A percentile compares a stretch with the other conserved stretches of the same genome.
These are phyloP conservation scores for Carnegiea gigantea DNA, from an alignment of 179 eudicot genomes.

Conservation along the genomic window DNA sequence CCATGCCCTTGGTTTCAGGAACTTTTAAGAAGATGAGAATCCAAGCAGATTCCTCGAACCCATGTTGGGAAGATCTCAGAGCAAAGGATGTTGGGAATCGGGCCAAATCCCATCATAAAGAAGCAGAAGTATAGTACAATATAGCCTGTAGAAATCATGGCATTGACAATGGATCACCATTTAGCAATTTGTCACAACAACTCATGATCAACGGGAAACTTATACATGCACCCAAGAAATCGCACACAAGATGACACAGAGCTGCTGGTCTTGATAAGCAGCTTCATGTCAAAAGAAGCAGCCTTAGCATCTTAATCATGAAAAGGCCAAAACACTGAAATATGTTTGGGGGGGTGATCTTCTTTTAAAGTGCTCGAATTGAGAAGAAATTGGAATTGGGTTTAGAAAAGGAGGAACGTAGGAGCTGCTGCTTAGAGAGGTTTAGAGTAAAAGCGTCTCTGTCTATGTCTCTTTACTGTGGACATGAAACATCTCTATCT, in stretches of 20 bases:
- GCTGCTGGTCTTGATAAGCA: too few species aligned
- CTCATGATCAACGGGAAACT: not conserved
- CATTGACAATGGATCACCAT: not conserved
- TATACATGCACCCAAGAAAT: not conserved
- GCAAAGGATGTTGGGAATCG: slow-evolving; percentile 25
- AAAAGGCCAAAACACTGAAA: not conserved
- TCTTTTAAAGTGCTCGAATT: too few species aligned
- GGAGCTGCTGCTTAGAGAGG: not conserved
- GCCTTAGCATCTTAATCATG: not conserved
- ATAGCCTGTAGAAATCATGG: slow-evolving; percentile 12
- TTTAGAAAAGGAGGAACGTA: not conserved
- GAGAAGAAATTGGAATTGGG: not conserved
- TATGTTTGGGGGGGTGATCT: too few species aligned
- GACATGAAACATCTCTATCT: too few species aligned
- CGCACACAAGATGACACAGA: not conserved
- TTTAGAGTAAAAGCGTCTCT: not conserved
- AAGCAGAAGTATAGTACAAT: slow-evolving; percentile 41
- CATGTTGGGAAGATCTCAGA: slow-evolving; percentile 32
- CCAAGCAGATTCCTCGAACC: slow-evolving; percentile 30
- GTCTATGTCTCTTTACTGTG: not conserved
- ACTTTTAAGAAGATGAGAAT: slow-evolving; percentile 45
- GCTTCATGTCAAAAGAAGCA: not conserved
- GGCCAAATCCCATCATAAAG: slow-evolving; percentile 17
- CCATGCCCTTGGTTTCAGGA: slow-evolving; percentile 53
- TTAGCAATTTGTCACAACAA: not conserved